Conservation (phyloP, 2,329 filamentous ascomycete species). For the Emmonsiellopsis sp. region DNA sequence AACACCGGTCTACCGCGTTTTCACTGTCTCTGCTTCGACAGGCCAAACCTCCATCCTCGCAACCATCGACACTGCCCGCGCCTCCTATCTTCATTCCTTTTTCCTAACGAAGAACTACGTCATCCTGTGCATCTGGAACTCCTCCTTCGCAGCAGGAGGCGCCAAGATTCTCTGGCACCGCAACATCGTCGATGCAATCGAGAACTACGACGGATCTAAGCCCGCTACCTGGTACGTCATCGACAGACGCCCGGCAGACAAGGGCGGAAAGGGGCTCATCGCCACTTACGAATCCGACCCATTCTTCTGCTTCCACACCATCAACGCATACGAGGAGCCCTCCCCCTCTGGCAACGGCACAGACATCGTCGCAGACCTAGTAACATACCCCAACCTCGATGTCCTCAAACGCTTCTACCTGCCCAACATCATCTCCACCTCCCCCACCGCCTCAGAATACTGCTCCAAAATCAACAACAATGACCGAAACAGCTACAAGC, state of each 20-base stretch:
- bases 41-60: conserved; percentile 64
- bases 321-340: conserved; percentile 65
- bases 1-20: conserved; percentile 57
- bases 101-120: conserved; percentile 64
- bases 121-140: conserved; percentile 62
- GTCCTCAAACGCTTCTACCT: conserved; percentile 62
- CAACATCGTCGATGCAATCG: conserved; percentile 61
- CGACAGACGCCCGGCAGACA: conserved; percentile 44
- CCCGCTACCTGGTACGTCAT: conserved; percentile 64
- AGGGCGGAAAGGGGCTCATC: conserved; percentile 54
- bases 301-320: conserved; percentile 70
- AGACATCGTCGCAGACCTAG: conserved; percentile 57
- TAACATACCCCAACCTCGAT: conserved; percentile 55
- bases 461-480: conserved; percentile 31
- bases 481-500: conserved; percentile 18
- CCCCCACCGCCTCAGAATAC: conserved; percentile 37
- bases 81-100: conserved; percentile 76
- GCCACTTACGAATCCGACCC: conserved; percentile 58
- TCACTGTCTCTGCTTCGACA: conserved; percentile 52
- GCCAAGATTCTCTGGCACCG: conserved; percentile 53
- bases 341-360: conserved; percentile 26
- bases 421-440: conserved; percentile 54
- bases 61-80: conserved; percentile 45
- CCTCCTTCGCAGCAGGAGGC: conserved; percentile 51
- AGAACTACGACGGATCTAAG: conserved; percentile 49